Base-by-base conservation (phyloP, 2,329 filamentous ascomycete species). In the Pestalotiopsis sp. region DNA sequence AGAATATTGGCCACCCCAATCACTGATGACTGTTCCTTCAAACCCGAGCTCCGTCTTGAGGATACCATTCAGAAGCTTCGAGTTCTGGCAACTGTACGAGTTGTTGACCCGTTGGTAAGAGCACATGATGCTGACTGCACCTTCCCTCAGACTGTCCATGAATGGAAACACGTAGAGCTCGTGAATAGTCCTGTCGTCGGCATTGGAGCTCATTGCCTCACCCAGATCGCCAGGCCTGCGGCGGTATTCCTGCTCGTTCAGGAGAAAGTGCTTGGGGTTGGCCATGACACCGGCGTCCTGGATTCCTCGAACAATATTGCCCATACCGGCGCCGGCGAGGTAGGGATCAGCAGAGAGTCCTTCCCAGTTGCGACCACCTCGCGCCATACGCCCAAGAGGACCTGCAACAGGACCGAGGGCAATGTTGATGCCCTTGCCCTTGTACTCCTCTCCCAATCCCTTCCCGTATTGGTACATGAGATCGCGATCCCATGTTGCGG, bases 341-440 rank as follows among this genome's bases (percentile, higher is more conserved):
- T 95, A 93, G 0, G 94, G 94, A 75, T 97, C 94, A 0, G 92
- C 83, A 0, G 93, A 93, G 73, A 97, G 97, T 0, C 92, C 93
- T 78, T 97, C 94, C 93, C 94, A 97, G 72, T 95, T 95, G 67
- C 94, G 86, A 1, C 94, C 94, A n/a, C 93, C 94, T 20, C 92
- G 92, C 1, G 93, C 93, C 83, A 93, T 90, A 66, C 93, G 85
- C 3, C 94, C 94, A 0, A 97, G 79, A 0, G 94, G 91, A 0
- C 94, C 94, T 79, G 97, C 92, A 9, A 90, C 89, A 3, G 94
- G 94, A 0, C 94, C 94, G 0, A 97, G 84, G 1, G 95, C 77
- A 3, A 94, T 88, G 76, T 97, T 92, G 73, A 86, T 78, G 0
- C 85, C 85, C 78, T 93, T 93, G 61, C 85, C 76, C 59, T 88